phyloP scores from a whole-genome alignment of 1,139 yeast species.

The Hanseniaspora uvarum region DNA sequence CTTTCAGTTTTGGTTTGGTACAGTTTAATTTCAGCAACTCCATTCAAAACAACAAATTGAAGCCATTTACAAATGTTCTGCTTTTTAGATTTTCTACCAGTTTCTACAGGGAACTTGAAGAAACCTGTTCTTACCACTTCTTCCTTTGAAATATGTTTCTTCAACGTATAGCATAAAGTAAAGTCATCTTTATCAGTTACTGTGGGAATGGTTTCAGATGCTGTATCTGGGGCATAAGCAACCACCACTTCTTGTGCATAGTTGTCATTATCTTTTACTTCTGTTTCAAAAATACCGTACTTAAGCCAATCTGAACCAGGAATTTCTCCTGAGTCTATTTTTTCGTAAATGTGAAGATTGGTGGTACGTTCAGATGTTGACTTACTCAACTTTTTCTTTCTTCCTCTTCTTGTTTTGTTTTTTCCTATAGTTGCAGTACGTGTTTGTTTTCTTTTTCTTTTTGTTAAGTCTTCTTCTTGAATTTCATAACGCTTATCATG shows the following conservation, averaged over 20 bases:
- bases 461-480: constrained; percentile 29
- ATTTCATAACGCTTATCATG: constrained; percentile 28
- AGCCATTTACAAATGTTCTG: constrained; percentile 56
- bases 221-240: constrained; percentile 57
- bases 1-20: not conserved
- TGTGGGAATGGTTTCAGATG: constrained; percentile 12
- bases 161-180: constrained; percentile 13
- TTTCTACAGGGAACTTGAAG: constrained; percentile 51
- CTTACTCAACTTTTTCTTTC: constrained; percentile 20
- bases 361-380: constrained; percentile 18
- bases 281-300: constrained; percentile 44
- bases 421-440: constrained; percentile 22
- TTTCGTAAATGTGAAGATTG: constrained; percentile 23
- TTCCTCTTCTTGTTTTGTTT: constrained; percentile 27
- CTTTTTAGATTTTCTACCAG: constrained; percentile 46
- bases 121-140: constrained; percentile 70
- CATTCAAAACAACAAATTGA: constrained; percentile 64
- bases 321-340: constrained; percentile 31
- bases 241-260: constrained; percentile 39
- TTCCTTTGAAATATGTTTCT: constrained; percentile 33
- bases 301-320: constrained; percentile 49
- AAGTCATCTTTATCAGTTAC: constrained; percentile 2
- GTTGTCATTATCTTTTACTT: constrained; percentile 44
- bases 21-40: constrained; percentile 58
- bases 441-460: constrained; percentile 23